Base-by-base conservation (phyloP, 225 moss, liverwort and hornwort species). In the Thuidium tamariscinum region DNA sequence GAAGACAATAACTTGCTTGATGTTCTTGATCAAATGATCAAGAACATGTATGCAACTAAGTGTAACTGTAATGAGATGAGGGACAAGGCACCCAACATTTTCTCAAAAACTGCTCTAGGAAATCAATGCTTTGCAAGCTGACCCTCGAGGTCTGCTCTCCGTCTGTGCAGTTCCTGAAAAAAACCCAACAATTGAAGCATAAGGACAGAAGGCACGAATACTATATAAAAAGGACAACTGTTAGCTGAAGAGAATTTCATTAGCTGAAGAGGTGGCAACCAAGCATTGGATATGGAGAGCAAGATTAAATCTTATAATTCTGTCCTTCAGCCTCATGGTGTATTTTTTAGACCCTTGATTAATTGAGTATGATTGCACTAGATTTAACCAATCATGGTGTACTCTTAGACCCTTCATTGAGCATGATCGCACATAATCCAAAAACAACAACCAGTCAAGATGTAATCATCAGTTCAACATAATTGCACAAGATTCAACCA, bases 101-200 rank as follows among this genome's bases (percentile, higher is more conserved):
- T 37, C 56, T 26, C 2, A 60, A 26, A 41, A 74, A 34, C 56
- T 12, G 16, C 18, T 74, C 41, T 15, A 48, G 27, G 73, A 74
- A 56, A 83, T 88, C 62, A 88, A 67, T 66, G 89, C 75, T 89
- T 92, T 74, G 88, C 74, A 80, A 93, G 93, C 72, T 89, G 89
- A 49, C 86, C 60, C 72, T 93, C 92, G 16, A 92, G 69, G 19
- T 92, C 89, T 64, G 86, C 88, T 84, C 93, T 90, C 79, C 81
- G 92, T 84, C 26, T 89, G 49, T 89, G 88, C 16, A 92, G 72
- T 52, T 92, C 93, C 93, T 93, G 93, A 26, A 86, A 88, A 56
- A 82, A 70, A 66, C 42, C 20, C 21, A 51, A 51, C 62, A 76
- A 84, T 19, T 36, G 19, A 5, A 70, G 79, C 36, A 44, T 85